A percentile compares a stretch with the other conserved stretches of the same genome.
These are phyloP conservation scores for Metschnikowia bowlesiae DNA, from an alignment of 805 yeast genomes.

Conservation along the genomic window DNA sequence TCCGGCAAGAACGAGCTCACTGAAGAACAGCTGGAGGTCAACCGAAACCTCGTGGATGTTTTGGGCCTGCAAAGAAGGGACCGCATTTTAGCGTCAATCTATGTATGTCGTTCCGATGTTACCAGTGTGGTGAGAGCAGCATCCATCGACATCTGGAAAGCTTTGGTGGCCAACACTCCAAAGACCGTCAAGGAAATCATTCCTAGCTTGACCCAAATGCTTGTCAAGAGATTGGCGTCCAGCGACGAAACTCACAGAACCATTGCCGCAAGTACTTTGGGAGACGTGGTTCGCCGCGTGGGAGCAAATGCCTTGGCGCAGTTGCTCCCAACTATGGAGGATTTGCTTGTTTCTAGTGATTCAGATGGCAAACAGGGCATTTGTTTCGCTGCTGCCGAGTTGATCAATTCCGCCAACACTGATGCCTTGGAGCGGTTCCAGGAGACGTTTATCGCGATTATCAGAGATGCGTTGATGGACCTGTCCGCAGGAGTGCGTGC, in stretches of 20 bases:
- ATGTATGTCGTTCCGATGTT: slow-evolving; percentile 90
- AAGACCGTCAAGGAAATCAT: slow-evolving; percentile 87
- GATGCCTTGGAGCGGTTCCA: slow-evolving; percentile 64
- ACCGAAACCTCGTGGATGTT: slow-evolving; percentile 58
- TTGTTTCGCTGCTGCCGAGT: slow-evolving; percentile 86
- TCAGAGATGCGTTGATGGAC: slow-evolving; percentile 77
- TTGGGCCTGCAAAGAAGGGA: slow-evolving; percentile 89
- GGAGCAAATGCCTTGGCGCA: slow-evolving; percentile 83
- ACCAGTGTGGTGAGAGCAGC: slow-evolving; percentile 84
- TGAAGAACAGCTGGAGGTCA: slow-evolving; percentile 55
- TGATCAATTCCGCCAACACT: slow-evolving; percentile 66
- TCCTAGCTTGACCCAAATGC: slow-evolving; percentile 73
- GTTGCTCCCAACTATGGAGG: slow-evolving; percentile 78
- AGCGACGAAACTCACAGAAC: slow-evolving; percentile 71
- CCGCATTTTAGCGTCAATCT: slow-evolving; percentile 76
- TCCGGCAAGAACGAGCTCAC: slow-evolving; percentile 68
- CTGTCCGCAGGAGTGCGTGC: slow-evolving; percentile 69
- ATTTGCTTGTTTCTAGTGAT: slow-evolving; percentile 55
- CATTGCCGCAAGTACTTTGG: slow-evolving; percentile 90
- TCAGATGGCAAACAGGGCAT: slow-evolving; percentile 93
- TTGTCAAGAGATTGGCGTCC: slow-evolving; percentile 82
- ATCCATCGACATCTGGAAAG: slow-evolving; percentile 94
- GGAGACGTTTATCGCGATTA: slow-evolving; percentile 63
- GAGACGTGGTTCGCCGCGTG: slow-evolving; percentile 91
- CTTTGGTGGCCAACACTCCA: slow-evolving; percentile 93